Evolutionary conservation across 192 early-diverging fungal species (phyloP).

Genomic region (Podila minutissima): DNA sequence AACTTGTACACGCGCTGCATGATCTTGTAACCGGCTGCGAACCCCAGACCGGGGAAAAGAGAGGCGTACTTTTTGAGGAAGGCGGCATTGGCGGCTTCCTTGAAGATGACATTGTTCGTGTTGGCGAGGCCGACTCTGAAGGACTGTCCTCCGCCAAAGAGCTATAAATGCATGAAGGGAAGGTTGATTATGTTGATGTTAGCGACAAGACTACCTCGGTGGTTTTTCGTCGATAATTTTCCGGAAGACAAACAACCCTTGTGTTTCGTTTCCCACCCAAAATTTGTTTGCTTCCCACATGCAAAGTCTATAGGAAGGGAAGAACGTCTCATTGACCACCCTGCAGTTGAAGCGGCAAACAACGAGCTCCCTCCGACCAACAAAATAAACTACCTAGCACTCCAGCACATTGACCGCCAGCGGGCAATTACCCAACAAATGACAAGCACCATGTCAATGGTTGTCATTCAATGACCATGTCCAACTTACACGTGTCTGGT

Average conservation of each 20-base stretch:
- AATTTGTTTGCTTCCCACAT: too few relatives aligned
- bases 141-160: constrained; percentile 62
- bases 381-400: not conserved
- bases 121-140: constrained; percentile 51
- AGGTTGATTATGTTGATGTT: not conserved
- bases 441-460: not conserved
- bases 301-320: too few relatives aligned
- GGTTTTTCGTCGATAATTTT: not conserved
- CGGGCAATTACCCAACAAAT: not conserved
- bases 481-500: constrained; percentile 74
- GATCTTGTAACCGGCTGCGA: constrained; percentile 98
- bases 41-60: constrained; percentile 96
- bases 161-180: constrained; percentile 28
- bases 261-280: too few relatives aligned
- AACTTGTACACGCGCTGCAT: constrained; percentile 98
- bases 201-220: not conserved
- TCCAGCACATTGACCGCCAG: not conserved
- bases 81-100: constrained; percentile 77
- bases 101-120: constrained; percentile 87
- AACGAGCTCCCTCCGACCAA: not conserved
- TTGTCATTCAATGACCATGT: not conserved
- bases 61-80: constrained; percentile 87
- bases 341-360: not conserved
- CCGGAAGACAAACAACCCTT: too few relatives aligned
- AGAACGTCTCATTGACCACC: too few relatives aligned